Base-by-base conservation (phyloP, 2,329 filamentous ascomycete genomes). In the Aschersonia sp. region DNA sequence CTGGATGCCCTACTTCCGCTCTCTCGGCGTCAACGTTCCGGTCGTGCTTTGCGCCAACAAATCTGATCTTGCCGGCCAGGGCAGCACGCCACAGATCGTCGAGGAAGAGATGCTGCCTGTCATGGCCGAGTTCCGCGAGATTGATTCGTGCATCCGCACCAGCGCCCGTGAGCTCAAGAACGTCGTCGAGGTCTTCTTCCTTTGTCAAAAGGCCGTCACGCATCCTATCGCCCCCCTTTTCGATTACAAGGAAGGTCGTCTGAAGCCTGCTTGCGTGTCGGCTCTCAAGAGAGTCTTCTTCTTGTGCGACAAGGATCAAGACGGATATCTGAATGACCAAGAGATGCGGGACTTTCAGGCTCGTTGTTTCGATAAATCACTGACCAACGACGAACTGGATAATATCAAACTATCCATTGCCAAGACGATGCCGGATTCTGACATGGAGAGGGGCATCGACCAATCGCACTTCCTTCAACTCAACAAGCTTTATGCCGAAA, bases 61-160 rank as follows among this genome's bases (percentile, higher is more conserved):
- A 66, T 87, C 88, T n/a, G 92, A 98, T 58, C 72, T 96, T 47
- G 78, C 80, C 3, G 78, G 77, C 3, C 82, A 85, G 56, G 82
- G 79, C 42, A 85, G 75, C 50, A 88, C 87, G 6, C 77, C 87
- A 0, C 87, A 95, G 62, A 84, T 95, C 6, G 80, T 95, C 44
- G 86, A 95, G 58, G 92, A 97, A 63, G 92, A 98, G 69, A 96
- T 98, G 88, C 73, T 97, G 32, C 92, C 92, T 1, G 83, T 98
- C 54, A 96, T 98, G 92, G 84, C 86, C 51, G 92, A 98, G 67
- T 98, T 97, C 68, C 91, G 95, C 61, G 92, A 97, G 65, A 96
- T 98, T 53, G 92, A 98, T 63, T 95, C 89, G 0, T 98, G 92
- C 66, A 97, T 98, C 61, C 79, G 92, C 48, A 89, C 89, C 6